These are phyloP conservation scores for Gardenia jasminoides DNA, from an alignment of 257 asterid genomes.

Conservation along the genomic window DNA sequence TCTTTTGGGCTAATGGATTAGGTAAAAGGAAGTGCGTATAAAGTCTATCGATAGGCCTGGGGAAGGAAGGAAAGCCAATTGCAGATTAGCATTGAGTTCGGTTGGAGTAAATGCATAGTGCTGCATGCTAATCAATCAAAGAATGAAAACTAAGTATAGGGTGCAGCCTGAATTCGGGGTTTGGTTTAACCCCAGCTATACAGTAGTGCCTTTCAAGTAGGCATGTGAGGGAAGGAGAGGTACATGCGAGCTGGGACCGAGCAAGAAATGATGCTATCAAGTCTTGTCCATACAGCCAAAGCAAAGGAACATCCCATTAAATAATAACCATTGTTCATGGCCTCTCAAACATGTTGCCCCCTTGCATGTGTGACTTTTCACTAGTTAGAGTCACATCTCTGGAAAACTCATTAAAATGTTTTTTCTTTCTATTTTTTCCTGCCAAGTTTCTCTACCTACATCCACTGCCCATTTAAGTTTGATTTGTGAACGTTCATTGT, in stretches of 20 bases:
- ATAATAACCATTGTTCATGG: slow-evolving; percentile 23
- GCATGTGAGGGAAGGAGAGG: background rate
- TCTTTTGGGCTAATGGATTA: background rate
- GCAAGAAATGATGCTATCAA: background rate
- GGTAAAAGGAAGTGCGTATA: background rate
- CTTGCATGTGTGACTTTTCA: slow-evolving; percentile 24
- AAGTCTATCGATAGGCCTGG: background rate
- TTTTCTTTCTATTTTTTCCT: background rate
- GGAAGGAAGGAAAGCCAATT: background rate
- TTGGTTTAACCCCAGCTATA: background rate
- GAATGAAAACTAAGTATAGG: background rate
- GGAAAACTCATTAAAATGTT: background rate
- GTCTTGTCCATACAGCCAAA: background rate
- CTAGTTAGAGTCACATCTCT: slow-evolving; percentile 14
- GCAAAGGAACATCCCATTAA: slow-evolving; percentile 5
- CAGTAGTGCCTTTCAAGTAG: background rate
- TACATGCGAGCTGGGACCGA: slow-evolving; percentile 21
- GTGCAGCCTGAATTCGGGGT: background rate
- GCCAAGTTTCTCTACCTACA: background rate
- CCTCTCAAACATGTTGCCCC: slow-evolving; percentile 32
- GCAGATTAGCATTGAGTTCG: background rate
- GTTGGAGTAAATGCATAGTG: background rate
- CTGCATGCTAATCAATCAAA: background rate
- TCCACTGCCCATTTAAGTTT: slow-evolving; percentile 5
- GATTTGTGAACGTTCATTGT: slow-evolving; percentile 28